Evolutionary conservation across 75 land plant genomes (phyloP), one percentile per base, ranked within the genome.

Genomic region (Pinus taeda): DNA sequence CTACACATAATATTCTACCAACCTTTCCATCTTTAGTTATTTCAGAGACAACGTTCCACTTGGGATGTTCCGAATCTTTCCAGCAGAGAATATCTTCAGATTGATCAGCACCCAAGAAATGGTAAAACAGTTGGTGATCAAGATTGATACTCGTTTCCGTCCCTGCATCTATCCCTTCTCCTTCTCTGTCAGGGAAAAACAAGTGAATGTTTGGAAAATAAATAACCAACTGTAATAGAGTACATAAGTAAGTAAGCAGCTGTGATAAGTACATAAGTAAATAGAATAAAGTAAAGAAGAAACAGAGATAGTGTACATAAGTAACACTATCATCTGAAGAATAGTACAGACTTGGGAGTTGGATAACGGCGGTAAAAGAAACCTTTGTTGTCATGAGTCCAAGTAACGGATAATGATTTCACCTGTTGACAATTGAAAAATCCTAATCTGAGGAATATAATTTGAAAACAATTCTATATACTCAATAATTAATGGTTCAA

Each of bases 11-110:
- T 24, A 53, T 56, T 56, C 45, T 5, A 53, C 36, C 26, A 72
- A 97, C 98, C 99, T 93, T 91, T 60, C 96, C 99, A 85, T 97
- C 99, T 36, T 93, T 92, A 70, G 93, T 95, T 18, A 85, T 94
- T 53, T 62, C 62, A 8, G 90, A 82, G 22, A 57, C 73, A 86
- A 85, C 82, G 4, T 72, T 57, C 80, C 89, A 82, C 61, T 86
- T 90, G 13, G 97, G 86, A 57, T 97, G 81, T 14, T 92, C 85
- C 14, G 86, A 83, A 79, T 94, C 93, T 77, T 74, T 90, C 95
- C 95, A 97, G 83, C 99, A 97, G 76, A 97, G 69, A 59, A 97
- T 83, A 83, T 97, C 99, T 73, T 97, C 88, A 8, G 94, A 92
- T 76, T 97, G 99, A 79, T 94, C 88, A 11, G 99, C 94, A 1